Conservation (phyloP, 2,329 filamentous ascomycete species). For the Scytalidium sp. region DNA sequence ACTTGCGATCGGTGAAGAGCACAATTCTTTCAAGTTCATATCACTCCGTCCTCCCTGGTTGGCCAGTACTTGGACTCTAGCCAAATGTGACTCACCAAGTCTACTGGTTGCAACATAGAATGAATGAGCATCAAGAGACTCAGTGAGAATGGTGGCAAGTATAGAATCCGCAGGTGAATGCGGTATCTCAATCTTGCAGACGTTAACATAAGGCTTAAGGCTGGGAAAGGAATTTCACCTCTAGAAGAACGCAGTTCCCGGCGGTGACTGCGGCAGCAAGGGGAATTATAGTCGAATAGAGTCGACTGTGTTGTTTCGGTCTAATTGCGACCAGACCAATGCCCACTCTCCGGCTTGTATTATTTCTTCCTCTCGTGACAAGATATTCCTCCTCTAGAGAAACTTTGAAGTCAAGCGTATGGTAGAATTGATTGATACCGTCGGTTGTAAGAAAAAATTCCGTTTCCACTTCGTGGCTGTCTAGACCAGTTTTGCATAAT, state of each 20-base stretch:
- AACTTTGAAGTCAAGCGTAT: slow-evolving; percentile 33
- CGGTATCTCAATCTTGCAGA: slow-evolving; percentile 8
- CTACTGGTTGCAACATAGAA: slow-evolving; percentile 39
- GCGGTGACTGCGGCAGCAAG: slow-evolving; percentile 45
- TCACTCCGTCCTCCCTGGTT: too few species aligned
- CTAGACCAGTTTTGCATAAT: slow-evolving; percentile 31
- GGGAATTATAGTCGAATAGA: slow-evolving; percentile 42
- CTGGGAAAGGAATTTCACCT: slow-evolving; percentile 34
- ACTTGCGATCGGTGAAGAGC: slow-evolving; percentile 33
- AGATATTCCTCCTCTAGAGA: slow-evolving; percentile 39
- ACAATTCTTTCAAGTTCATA: slow-evolving; percentile 18
- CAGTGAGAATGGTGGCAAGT: slow-evolving; percentile 32
- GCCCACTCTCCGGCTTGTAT: slow-evolving; percentile 27
- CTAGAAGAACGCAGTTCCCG: slow-evolving; percentile 48
- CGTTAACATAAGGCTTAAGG: too few species aligned
- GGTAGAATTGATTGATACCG: slow-evolving; percentile 36
- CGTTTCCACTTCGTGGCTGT: slow-evolving; percentile 37
- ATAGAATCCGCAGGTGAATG: slow-evolving; percentile 37
- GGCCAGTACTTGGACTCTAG: slow-evolving; percentile 13
- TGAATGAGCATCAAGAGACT: slow-evolving; percentile 43
- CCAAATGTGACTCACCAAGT: slow-evolving; percentile 22
- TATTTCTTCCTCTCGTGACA: slow-evolving; percentile 36
- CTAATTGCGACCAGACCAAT: slow-evolving; percentile 45
- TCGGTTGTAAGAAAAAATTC: slow-evolving; percentile 39
- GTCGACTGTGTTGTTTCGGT: slow-evolving; percentile 42